Evolutionary conservation across 257 asterid genomes (phyloP), one percentile per base, ranked within the genome.

Genomic region (Leonotis leonurus): DNA sequence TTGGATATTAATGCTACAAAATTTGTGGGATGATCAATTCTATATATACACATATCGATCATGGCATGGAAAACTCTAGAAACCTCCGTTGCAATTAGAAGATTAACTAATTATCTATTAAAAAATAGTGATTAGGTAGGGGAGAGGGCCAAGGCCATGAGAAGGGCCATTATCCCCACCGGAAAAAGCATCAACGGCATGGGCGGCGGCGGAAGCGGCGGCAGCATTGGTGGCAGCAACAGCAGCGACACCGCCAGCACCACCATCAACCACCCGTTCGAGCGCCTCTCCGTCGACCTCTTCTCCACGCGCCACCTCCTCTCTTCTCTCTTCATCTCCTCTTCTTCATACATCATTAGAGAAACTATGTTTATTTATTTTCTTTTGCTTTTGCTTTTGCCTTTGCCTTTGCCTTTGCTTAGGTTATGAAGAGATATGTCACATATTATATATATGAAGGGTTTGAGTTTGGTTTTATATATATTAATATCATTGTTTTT

Each of bases 111-210:
- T 27, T 27, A 8, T 33, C 39, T 33, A 33, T 10, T 2, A 33
- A 33, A 27, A 6, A 0, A 33, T 33, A 43, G 49, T 5, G 46
- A 4, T n/a, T 40, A 37, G n/a, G 67, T 14, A 0, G 82, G 84
- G n/a, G 76, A 73, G 52, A 81, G 49, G 36, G 87, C 84, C 66
- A 81, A 41, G 17, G 74, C 78, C 75, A 81, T 62, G 52, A 81
- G 84, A 33, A 81, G 65, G 12, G 78, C 87, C 84, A 81, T 65
- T 12, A 81, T 78, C 50, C 84, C 80, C 52, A 81, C 77, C 55
- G 87, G 87, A 61, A 81, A 81, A 13, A 81, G 66, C 87, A 81
- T 70, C 20, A 78, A 26, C 75, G 71, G 13, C 81, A 79, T 73
- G 4, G 87, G 84, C 5, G 84, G 87, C 8, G 87, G 87, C 48